phyloP scores from a whole-genome alignment of 345 rosid species.

The Balakata baccata region DNA sequence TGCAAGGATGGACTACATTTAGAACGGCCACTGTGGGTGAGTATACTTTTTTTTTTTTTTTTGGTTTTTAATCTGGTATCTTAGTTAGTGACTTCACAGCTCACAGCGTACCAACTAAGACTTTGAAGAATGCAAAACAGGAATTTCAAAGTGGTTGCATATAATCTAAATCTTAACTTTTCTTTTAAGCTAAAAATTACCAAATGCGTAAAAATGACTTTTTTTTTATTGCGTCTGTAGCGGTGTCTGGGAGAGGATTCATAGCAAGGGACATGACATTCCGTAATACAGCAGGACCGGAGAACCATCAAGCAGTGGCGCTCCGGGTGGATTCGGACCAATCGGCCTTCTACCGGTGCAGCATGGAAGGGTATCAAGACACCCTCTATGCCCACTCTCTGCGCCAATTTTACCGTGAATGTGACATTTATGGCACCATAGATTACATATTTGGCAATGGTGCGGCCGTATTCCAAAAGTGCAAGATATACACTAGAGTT shows the following conservation, averaged over 20 bases:
- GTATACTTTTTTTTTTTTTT: not conserved
- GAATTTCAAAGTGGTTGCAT: too few relatives aligned
- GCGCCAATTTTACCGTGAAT: constrained; percentile 32
- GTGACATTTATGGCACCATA: constrained; percentile 28
- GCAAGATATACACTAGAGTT: constrained; percentile 28
- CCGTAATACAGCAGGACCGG: constrained; percentile 26
- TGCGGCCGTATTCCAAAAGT: constrained; percentile 28
- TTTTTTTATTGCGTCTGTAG: not conserved
- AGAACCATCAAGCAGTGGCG: constrained; percentile 26
- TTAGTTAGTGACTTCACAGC: too few relatives aligned
- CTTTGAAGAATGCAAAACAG: too few relatives aligned
- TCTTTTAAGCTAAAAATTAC: too few relatives aligned
- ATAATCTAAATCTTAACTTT: not conserved
- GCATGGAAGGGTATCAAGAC: constrained; percentile 34
- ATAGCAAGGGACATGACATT: constrained; percentile 33
- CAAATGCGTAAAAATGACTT: not conserved
- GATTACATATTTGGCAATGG: constrained; percentile 37
- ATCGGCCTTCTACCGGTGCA: constrained; percentile 29
- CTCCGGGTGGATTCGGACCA: constrained; percentile 33
- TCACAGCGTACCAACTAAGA: too few relatives aligned
- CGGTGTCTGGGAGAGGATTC: constrained; percentile 30
- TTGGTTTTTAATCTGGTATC: too few relatives aligned
- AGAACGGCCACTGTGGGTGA: constrained; percentile 35
- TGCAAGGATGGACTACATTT: constrained; percentile 38
- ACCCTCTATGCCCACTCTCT: constrained; percentile 30